Evolutionary conservation across 345 rosid genomes (phyloP), one percentile per base, ranked within the genome.

Genomic region (Syzygium jambos): DNA sequence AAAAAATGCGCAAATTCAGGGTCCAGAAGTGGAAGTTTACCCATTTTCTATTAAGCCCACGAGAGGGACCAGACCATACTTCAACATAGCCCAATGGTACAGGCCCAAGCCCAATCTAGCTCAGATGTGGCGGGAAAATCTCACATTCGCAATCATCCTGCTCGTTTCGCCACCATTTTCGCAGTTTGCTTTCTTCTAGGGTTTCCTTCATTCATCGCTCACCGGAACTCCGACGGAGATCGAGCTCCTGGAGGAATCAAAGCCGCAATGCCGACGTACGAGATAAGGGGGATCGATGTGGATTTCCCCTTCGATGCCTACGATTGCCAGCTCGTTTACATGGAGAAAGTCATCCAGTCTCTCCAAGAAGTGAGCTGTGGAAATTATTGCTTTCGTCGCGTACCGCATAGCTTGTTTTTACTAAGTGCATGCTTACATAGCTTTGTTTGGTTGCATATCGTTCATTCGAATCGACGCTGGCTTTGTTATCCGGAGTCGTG

Each of bases 271-370:
- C 98, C 98, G 23, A 89, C 91, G 17, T 96, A 96, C 95, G 93
- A 88, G n/a, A 87, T 98, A 82, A 91, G 98, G 89, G 99, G 98
- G 89, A 91, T 98, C 91, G 90, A 95, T 80, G 99, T 96, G 68
- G 98, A 96, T 85, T 98, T 98, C 91, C 99, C 99, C 7, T 98
- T 93, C 91, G 97, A 95, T 86, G 98, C 99, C 3, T 96, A 98
- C 87, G 95, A 95, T 84, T 95, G 96, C 87, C 99, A 96, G 94
- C 94, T 96, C 85, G 92, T 91, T 80, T 96, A 96, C 96, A 98
- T 96, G 99, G 98, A 98, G 84, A 94, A 93, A 93, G 98, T 98
- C 23, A 94, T 98, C 87, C 93, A 95, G 85, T 91, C 98, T 89
- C 98, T 96, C 83, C 99, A 96, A 92, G 94, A 87, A 86, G 99